Evolutionary conservation across 495 filamentous ascomycete genomes (phyloP).

Genomic region (Paragyromitra xinjiangensis): DNA sequence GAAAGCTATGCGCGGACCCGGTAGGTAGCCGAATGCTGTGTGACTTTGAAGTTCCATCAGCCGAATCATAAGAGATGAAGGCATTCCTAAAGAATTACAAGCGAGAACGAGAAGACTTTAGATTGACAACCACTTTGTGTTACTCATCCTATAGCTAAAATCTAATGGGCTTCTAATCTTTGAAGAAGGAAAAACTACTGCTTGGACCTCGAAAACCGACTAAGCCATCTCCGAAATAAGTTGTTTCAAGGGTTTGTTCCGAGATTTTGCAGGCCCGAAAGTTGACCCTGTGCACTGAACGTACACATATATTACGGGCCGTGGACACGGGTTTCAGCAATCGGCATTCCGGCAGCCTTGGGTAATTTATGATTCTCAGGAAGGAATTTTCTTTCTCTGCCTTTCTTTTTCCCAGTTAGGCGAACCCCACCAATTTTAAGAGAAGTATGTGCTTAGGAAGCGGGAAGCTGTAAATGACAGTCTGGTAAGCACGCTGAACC

Average conservation of each 20-base stretch:
- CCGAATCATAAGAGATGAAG: conserved; percentile 16
- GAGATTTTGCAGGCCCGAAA: not conserved
- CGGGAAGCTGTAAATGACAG: not conserved
- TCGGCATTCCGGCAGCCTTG: conserved; percentile 5
- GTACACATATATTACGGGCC: conserved; percentile 16
- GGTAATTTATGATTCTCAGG: not conserved
- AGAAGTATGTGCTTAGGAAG: not conserved
- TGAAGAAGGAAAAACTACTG: not conserved
- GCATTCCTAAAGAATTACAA: not conserved
- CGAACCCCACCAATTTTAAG: not conserved
- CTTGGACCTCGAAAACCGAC: not conserved
- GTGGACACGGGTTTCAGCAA: conserved; percentile 24
- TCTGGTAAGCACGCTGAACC: not conserved
- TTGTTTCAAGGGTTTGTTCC: not conserved
- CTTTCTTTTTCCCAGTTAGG: not conserved
- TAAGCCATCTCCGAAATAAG: not conserved
- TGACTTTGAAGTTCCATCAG: conserved; percentile 22
- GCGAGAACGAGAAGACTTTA: not conserved
- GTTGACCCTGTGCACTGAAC: not conserved
- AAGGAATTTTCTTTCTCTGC: not conserved
- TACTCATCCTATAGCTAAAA: not conserved
- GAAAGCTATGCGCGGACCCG: not conserved
- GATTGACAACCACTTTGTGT: not conserved
- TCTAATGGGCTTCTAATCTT: no score
- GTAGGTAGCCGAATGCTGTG: conserved; percentile 15